Conservation (phyloP, 2,329 filamentous ascomycete genomes). For the Monosporascus sp. region DNA sequence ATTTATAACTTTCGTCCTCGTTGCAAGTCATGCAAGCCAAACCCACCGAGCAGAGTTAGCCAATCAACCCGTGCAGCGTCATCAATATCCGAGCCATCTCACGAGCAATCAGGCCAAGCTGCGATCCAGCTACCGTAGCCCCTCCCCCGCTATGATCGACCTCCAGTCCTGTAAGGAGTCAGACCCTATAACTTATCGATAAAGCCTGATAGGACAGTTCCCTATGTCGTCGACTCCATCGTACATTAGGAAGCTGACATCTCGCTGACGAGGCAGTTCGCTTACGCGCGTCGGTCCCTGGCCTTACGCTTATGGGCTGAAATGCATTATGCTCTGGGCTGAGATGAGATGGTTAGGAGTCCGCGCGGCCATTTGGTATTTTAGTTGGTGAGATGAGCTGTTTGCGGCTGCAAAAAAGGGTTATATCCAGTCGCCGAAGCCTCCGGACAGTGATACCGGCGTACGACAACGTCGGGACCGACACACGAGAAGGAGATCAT, state of each 20-base stretch:
- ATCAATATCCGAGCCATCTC: not conserved
- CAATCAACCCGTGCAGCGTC: not conserved
- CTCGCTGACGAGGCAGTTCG: too few relatives aligned
- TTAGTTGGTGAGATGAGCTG: not conserved
- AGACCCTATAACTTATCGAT: not conserved
- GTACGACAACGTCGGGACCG: not conserved
- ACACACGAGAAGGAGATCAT: not conserved
- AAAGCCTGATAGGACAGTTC: not conserved
- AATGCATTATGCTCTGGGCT: too few relatives aligned
- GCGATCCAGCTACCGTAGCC: not conserved
- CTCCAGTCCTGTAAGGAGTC: too few relatives aligned
- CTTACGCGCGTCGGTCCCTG: not conserved
- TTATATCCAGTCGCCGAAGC: not conserved
- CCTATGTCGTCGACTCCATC: too few relatives aligned
- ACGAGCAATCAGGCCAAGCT: not conserved
- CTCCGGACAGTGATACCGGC: not conserved
- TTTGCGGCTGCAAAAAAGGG: not conserved
- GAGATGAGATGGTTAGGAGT: not conserved
- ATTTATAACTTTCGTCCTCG: not conserved
- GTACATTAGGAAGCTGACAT: too few relatives aligned
- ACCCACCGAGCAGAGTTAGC: not conserved
- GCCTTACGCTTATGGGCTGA: not conserved
- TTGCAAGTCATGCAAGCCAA: not conserved
- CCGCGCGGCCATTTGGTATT: not conserved
- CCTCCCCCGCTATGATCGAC: not conserved